Evolutionary conservation across 805 yeast genomes (phyloP), one percentile per base, ranked within the genome.

Genomic region (Candida pseudofarinosa): DNA sequence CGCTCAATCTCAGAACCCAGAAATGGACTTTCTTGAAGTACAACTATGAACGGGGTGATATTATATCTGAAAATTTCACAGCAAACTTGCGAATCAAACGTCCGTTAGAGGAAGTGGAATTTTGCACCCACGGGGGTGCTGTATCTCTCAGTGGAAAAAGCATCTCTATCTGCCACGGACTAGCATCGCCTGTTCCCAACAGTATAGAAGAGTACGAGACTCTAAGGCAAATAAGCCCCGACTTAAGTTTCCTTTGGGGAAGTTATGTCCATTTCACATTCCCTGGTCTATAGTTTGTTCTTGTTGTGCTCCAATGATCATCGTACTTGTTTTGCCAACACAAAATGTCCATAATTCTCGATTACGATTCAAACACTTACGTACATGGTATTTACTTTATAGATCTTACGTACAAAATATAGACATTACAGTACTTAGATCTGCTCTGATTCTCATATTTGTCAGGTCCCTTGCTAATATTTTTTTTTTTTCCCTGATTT

Each of bases 11-110:
- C 35, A 60, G 58, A 37, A 64, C 74, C 3, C 73, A 67, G 46
- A 64, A 66, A 4, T 70, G 74, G 74, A 58, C 60, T 40, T 69
- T 66, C 49, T 48, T 59, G 39, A 56, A 61, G 37, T 69, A 62
- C 50, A 60, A 55, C 47, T 62, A 55, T 42, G 69, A 68, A 43
- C 43, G 62, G 10, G 46, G 56, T 19, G 58, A 59, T 32, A 53
- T 52, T 2, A 48, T 64, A 14, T 53, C 56, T 13, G 55, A 59
- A 3, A 43, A 47, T 14, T 54, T 58, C 35, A 38, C 55, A 23
- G 50, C 57, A 17, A 42, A 47, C 30, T 41, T 60, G 7, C 45
- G 44, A 16, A 37, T 50, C 17, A 53, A 52, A 40, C 51, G 55
- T 5, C 41, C 41, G 4, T 59, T 56, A 62, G 39, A 49, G 16